These are phyloP conservation scores for Aphanomyces invadans DNA, from an alignment of 352 stramenopile genomes.

Conservation along the genomic window DNA sequence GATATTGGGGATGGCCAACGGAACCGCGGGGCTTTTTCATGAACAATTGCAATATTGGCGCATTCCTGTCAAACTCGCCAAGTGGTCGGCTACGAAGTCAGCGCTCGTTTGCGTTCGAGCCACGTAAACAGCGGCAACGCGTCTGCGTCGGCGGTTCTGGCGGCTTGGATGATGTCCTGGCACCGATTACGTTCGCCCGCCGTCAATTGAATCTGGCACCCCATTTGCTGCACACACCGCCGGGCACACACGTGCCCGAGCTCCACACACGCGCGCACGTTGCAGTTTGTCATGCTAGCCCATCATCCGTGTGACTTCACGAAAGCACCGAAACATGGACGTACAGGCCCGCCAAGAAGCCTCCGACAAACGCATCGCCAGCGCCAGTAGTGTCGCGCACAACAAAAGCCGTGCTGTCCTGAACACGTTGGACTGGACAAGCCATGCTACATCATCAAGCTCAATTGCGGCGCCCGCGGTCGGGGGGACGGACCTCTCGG, in stretches of 20 bases:
- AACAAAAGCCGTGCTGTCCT: neutral
- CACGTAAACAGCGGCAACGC: neutral
- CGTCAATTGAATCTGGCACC: neutral
- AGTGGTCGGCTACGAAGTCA: too few relatives aligned
- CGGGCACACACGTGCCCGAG: neutral
- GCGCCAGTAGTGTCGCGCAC: slow-evolving; percentile 18
- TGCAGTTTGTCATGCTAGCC: neutral
- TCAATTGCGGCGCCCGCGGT: too few relatives aligned
- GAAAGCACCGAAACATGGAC: neutral
- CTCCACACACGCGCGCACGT: neutral
- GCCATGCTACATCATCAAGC: neutral
- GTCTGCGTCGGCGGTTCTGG: neutral
- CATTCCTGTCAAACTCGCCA: too few relatives aligned
- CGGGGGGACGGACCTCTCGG: too few relatives aligned
- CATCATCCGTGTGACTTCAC: neutral
- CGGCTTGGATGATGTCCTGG: neutral
- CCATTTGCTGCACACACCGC: neutral
- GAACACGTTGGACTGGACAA: neutral
- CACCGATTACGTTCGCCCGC: neutral
- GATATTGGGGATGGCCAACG: too few relatives aligned
- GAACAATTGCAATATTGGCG: too few relatives aligned
- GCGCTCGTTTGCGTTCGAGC: too few relatives aligned
- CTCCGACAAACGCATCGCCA: slow-evolving; percentile 20
- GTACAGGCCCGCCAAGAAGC: slow-evolving; percentile 20
- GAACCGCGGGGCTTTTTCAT: too few relatives aligned